A percentile compares a stretch with the other conserved stretches of the same genome.
Conservation (phyloP, 2,329 filamentous ascomycete genomes). For the Colletotrichum sp. region DNA sequence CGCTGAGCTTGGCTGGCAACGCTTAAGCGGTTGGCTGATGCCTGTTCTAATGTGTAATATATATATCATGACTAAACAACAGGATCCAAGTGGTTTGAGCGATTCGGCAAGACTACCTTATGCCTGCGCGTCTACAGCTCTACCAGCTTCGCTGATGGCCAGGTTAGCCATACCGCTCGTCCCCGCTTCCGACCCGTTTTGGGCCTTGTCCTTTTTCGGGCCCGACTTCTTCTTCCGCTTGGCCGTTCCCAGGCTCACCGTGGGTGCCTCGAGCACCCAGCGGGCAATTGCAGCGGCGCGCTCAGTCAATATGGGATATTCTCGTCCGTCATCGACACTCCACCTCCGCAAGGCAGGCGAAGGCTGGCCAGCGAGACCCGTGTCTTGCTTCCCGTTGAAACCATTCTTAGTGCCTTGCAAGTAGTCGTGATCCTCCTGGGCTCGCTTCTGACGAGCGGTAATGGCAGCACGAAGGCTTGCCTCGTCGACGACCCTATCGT, state of each 20-base stretch:
- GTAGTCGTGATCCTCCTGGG: slow-evolving; percentile 56
- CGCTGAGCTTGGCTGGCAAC: neutral
- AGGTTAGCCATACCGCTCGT: neutral
- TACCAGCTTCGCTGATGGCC: neutral
- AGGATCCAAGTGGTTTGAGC: neutral
- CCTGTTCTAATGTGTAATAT: neutral
- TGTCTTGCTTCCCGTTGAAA: slow-evolving; percentile 26
- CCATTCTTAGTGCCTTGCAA: slow-evolving; percentile 12
- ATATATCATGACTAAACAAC: neutral
- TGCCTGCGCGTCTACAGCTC: neutral
- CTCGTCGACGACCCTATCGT: slow-evolving; percentile 72
- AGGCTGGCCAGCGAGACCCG: neutral
- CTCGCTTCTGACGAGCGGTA: slow-evolving; percentile 61
- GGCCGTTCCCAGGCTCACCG: slow-evolving; percentile 36
- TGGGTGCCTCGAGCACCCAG: slow-evolving; percentile 70
- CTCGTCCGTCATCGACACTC: slow-evolving; percentile 69
- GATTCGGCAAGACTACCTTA: neutral
- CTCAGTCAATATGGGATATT: slow-evolving; percentile 74
- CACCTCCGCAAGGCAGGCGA: slow-evolving; percentile 52
- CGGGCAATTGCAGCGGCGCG: slow-evolving; percentile 70
- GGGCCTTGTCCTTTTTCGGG: neutral
- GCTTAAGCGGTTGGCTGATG: neutral
- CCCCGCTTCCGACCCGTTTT: neutral
- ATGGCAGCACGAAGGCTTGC: slow-evolving; percentile 69
- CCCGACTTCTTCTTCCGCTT: slow-evolving; percentile 40